Conservation (phyloP, 805 yeast species). For the Pichia kluyveri region DNA sequence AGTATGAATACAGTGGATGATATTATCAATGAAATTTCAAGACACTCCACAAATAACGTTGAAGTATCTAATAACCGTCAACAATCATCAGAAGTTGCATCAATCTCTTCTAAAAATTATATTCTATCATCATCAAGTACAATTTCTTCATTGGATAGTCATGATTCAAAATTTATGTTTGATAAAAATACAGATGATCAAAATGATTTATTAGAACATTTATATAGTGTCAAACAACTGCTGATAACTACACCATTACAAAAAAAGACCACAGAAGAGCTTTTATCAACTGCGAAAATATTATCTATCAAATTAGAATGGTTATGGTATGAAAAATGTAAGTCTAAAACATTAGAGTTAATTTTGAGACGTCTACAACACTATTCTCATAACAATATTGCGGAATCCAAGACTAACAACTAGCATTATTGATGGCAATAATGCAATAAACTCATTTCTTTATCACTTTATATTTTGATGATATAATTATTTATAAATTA, state of each 20-base stretch:
- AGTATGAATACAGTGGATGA: background rate
- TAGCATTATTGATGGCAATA: slow-evolving; percentile 3
- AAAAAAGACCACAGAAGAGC: slow-evolving; percentile 40
- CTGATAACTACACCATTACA: slow-evolving; percentile 46
- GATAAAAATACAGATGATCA: background rate
- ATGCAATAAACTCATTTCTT: background rate
- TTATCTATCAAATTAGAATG: slow-evolving; percentile 47
- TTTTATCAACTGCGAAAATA: slow-evolving; percentile 36
- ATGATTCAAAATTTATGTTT: too few species aligned
- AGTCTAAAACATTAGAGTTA: background rate
- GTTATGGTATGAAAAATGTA: slow-evolving; percentile 42
- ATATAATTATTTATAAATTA: too few species aligned
- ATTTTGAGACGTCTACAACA: background rate
- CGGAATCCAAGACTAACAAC: background rate
- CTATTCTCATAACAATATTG: background rate
- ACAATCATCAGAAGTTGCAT: background rate
- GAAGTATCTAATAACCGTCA: background rate
- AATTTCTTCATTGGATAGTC: background rate
- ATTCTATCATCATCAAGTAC: background rate
- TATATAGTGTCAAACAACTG: slow-evolving; percentile 30
- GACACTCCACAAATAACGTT: background rate
- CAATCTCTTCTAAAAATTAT: background rate
- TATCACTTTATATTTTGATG: background rate
- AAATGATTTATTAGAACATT: slow-evolving; percentile 28
- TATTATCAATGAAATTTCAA: background rate